phyloP scores from a whole-genome alignment of 2,329 filamentous ascomycete species.

The Apiospora kogelbergensis region DNA sequence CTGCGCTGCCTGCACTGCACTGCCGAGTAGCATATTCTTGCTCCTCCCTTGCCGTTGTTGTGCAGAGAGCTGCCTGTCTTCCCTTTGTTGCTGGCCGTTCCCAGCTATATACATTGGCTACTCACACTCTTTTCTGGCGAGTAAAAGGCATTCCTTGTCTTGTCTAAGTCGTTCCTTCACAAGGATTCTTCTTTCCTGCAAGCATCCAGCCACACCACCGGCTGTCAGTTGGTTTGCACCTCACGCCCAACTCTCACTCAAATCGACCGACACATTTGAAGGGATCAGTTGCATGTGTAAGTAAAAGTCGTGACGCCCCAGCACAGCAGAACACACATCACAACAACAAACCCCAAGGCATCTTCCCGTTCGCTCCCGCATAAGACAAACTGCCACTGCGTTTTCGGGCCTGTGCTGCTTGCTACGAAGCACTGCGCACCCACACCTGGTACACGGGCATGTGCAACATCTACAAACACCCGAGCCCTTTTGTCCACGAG shows the following conservation, averaged over 20 bases:
- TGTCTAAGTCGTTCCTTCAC: constrained; percentile 8
- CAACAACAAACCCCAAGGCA: not conserved
- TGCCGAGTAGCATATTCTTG: constrained; percentile 1
- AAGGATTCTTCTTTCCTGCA: constrained; percentile 6
- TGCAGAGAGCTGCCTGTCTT: not conserved
- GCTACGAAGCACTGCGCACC: not conserved
- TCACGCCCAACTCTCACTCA: not conserved
- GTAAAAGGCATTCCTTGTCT: not conserved
- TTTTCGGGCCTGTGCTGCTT: not conserved
- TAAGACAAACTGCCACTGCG: constrained; percentile 2
- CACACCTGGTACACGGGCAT: not conserved
- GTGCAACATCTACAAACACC: constrained; percentile 5
- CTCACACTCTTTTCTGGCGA: constrained; percentile 1
- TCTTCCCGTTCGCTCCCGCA: not conserved
- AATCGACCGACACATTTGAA: not conserved
- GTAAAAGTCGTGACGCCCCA: not conserved
- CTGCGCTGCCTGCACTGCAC: not conserved
- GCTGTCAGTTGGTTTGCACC: not conserved
- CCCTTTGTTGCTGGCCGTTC: constrained; percentile 10
- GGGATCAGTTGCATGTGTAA: constrained; percentile 8
- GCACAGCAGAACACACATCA: not conserved
- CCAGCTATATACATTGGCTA: not conserved
- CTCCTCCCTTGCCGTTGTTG: constrained; percentile 3
- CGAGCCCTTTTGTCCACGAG: constrained; percentile 9
- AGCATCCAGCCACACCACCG: constrained; percentile 3